These are phyloP conservation scores for Fusarium denticulatum DNA, from an alignment of 2,329 filamentous ascomycete genomes.

Conservation along the genomic window DNA sequence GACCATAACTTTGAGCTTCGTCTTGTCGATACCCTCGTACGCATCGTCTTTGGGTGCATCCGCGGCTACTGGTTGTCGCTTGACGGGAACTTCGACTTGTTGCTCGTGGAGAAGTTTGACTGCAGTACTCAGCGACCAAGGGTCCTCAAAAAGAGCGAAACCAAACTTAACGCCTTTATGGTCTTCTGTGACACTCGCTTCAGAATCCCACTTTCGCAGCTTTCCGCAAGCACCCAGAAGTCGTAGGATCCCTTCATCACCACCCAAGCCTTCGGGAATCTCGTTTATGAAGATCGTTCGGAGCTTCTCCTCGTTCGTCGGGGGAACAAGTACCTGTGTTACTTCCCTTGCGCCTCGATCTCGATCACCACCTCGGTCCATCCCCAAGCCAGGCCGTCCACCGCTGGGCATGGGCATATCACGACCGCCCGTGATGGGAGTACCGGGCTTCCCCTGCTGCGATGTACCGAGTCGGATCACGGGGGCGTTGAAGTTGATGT, in stretches of 20 bases:
- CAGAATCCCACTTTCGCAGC: constrained; percentile 86
- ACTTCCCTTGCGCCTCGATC: constrained; percentile 74
- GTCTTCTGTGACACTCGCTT: constrained; percentile 67
- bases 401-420: constrained; percentile 50
- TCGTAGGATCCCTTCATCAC: constrained; percentile 81
- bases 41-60: constrained; percentile 56
- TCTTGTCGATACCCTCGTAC: constrained; percentile 72
- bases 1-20: constrained; percentile 76
- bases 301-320: constrained; percentile 88
- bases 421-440: constrained; percentile 52
- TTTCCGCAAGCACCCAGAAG: constrained; percentile 81
- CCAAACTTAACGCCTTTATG: constrained; percentile 88
- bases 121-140: constrained; percentile 85
- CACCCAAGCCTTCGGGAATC: constrained; percentile 80
- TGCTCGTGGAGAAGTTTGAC: constrained; percentile 86
- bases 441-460: constrained; percentile 69
- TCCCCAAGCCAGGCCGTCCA: constrained; percentile 63
- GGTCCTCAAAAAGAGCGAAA: constrained; percentile 94
- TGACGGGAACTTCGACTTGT: constrained; percentile 82
- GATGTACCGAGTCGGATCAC: constrained; percentile 92
- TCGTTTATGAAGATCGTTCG: constrained; percentile 91
- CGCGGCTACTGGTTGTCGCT: constrained; percentile 71
- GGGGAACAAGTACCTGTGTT: constrained; percentile 79
- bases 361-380: constrained; percentile 73
- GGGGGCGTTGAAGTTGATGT: constrained; percentile 97